phyloP scores from a whole-genome alignment of 2,329 filamentous ascomycete species.

The Plenodomus lindquistii region DNA sequence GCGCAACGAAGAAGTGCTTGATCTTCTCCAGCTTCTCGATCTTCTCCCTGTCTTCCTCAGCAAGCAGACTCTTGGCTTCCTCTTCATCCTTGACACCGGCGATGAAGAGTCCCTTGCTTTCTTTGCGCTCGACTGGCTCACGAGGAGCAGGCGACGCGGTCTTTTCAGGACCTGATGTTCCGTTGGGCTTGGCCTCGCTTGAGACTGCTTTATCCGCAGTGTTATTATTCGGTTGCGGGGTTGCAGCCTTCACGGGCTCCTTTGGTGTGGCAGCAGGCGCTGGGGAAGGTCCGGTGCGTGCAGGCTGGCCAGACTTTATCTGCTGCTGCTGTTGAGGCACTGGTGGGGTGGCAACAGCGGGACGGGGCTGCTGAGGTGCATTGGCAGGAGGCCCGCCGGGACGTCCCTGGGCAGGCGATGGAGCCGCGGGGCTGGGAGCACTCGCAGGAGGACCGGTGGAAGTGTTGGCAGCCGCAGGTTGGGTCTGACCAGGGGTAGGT shows the following conservation, averaged over 20 bases:
- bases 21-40: constrained; percentile 71
- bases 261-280: constrained; percentile 47
- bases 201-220: constrained; percentile 46
- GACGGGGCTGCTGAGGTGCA: constrained; percentile 40
- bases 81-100: constrained; percentile 84
- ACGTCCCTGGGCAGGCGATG: constrained; percentile 43
- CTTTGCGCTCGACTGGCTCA: constrained; percentile 59
- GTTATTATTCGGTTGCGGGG: constrained; percentile 50
- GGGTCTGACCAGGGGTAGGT: constrained; percentile 47
- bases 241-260: constrained; percentile 54
- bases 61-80: constrained; percentile 78
- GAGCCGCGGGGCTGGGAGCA: constrained; percentile 45
- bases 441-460: constrained; percentile 42
- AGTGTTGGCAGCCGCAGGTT: constrained; percentile 42
- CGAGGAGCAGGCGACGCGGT: constrained; percentile 46
- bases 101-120: constrained; percentile 86
- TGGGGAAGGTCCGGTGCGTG: constrained; percentile 47
- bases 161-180: constrained; percentile 50
- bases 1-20: constrained; percentile 80
- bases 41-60: constrained; percentile 80
- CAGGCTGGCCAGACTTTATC: constrained; percentile 44
- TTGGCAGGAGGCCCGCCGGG: constrained; percentile 33
- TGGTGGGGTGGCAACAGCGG: constrained; percentile 41
- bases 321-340: constrained; percentile 48
- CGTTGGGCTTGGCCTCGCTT: constrained; percentile 55